A percentile compares a stretch with the other conserved stretches of the same genome.
Evolutionary conservation across 805 yeast genomes (phyloP).

Genomic region (Nakazawaea ernobii): DNA sequence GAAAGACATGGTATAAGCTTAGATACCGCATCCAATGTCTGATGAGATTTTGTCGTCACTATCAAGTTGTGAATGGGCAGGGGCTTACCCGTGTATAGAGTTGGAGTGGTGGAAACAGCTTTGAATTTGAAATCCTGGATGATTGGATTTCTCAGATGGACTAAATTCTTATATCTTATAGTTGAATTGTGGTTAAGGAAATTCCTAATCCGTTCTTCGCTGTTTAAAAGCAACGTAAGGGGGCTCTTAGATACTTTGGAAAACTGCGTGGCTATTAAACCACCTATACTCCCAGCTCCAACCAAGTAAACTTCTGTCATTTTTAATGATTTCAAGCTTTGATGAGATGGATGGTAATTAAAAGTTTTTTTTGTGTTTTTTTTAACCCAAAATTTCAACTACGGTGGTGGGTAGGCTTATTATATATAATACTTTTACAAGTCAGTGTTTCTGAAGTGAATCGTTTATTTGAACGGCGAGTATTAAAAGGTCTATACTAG

Average conservation of each 20-base stretch:
- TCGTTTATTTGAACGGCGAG: too few relatives aligned
- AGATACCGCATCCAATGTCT: conserved; percentile 57
- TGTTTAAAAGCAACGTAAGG: conserved; percentile 1
- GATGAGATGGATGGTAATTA: background rate
- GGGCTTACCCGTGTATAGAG: conserved; percentile 3
- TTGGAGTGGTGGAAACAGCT: conserved; percentile 5
- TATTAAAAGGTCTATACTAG: too few relatives aligned
- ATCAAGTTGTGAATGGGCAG: conserved; percentile 31
- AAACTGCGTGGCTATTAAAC: conserved; percentile 8
- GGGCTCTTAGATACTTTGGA: background rate
- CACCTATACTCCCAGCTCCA: conserved; percentile 11
- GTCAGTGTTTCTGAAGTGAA: too few relatives aligned
- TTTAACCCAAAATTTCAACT: background rate
- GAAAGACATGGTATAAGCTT: conserved; percentile 48
- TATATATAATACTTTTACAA: too few relatives aligned
- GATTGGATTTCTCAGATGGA: conserved; percentile 7
- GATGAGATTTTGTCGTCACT: conserved; percentile 76
- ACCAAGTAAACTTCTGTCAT: conserved; percentile 2
- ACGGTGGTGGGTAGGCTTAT: too few relatives aligned
- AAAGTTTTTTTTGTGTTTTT: background rate
- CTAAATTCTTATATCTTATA: conserved; percentile 6
- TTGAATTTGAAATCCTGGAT: conserved; percentile 8
- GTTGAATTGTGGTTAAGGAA: conserved; percentile 5
- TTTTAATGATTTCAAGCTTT: background rate
- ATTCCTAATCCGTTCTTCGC: background rate